A percentile compares a stretch with the other conserved stretches of the same genome.
Conservation (phyloP, 106 monocot species). For the Platanthera guangdongensis region DNA sequence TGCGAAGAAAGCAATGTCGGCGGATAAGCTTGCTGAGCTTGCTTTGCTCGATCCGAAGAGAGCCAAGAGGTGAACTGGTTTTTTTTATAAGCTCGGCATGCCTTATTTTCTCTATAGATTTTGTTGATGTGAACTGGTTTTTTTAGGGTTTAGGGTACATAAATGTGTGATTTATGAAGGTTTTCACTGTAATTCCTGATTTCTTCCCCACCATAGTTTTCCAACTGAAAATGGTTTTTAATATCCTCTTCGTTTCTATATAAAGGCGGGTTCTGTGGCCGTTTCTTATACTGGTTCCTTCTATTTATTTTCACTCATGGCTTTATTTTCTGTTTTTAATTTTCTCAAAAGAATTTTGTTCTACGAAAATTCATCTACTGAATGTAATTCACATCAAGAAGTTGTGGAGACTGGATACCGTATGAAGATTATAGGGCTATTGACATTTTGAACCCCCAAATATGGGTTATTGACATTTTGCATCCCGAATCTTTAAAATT, state of each 20-base stretch:
- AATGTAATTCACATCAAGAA: neutral
- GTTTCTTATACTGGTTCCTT: neutral
- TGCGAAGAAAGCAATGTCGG: conserved; percentile 81
- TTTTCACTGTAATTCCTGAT: neutral
- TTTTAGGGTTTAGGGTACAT: neutral
- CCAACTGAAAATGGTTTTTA: neutral
- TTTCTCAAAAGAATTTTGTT: neutral
- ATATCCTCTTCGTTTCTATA: neutral
- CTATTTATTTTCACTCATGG: neutral
- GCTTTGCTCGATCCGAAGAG: conserved; percentile 81
- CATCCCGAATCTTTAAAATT: no score
- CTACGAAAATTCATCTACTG: neutral
- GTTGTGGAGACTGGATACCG: neutral
- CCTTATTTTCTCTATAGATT: neutral
- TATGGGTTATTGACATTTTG: neutral
- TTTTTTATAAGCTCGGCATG: neutral
- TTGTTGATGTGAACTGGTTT: neutral
- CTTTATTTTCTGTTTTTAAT: neutral
- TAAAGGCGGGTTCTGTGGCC: neutral
- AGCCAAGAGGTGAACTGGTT: conserved; percentile 98
- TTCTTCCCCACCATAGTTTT: neutral
- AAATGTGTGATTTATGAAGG: neutral
- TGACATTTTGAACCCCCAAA: neutral
- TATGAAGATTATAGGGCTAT: neutral
- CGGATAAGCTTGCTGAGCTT: conserved; percentile 83